These are phyloP conservation scores for Trichoderma semiorbis DNA, from an alignment of 2,329 filamentous ascomycete species.

Conservation along the genomic window DNA sequence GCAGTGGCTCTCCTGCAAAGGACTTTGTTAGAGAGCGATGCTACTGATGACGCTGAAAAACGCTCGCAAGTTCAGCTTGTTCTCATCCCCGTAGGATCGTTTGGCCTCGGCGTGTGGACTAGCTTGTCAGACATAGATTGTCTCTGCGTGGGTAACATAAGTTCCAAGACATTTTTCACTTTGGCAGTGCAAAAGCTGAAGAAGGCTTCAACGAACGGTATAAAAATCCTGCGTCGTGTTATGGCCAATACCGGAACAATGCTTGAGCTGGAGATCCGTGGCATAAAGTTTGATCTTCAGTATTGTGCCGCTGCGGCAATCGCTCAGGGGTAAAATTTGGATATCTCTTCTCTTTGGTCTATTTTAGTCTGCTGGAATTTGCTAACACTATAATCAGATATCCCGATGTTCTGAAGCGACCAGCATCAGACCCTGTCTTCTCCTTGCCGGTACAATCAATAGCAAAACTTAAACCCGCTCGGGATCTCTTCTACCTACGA, in stretches of 20 bases:
- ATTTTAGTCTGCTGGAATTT: neutral
- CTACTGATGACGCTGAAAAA: slow-evolving; percentile 12
- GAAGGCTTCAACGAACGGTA: slow-evolving; percentile 39
- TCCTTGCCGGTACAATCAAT: slow-evolving; percentile 53
- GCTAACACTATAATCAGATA: slow-evolving; percentile 32
- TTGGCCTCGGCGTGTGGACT: slow-evolving; percentile 61
- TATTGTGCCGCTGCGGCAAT: slow-evolving; percentile 60
- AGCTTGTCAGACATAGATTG: slow-evolving; percentile 61
- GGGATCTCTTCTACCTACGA: slow-evolving; percentile 59
- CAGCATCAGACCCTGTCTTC: slow-evolving; percentile 52
- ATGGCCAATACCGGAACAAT: slow-evolving; percentile 58
- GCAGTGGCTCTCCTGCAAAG: slow-evolving; percentile 46
- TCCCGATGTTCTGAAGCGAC: slow-evolving; percentile 45
- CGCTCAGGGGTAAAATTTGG: slow-evolving; percentile 42
- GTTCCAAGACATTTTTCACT: slow-evolving; percentile 58
- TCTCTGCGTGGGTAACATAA: slow-evolving; percentile 61
- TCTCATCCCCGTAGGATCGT: slow-evolving; percentile 62
- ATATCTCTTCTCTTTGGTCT: neutral
- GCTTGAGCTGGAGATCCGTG: slow-evolving; percentile 59
- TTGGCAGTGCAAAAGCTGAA: slow-evolving; percentile 54
- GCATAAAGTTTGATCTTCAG: slow-evolving; percentile 60
- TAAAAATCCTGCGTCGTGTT: slow-evolving; percentile 55
- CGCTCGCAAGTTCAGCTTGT: slow-evolving; percentile 38
- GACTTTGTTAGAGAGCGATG: slow-evolving; percentile 36
- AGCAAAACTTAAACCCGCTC: slow-evolving; percentile 60